Percentiles rank a stretch among this genome's conserved stretches.
phyloP scores from a whole-genome alignment of 371 early-diverging fungal species.

The Mucor indicus region DNA sequence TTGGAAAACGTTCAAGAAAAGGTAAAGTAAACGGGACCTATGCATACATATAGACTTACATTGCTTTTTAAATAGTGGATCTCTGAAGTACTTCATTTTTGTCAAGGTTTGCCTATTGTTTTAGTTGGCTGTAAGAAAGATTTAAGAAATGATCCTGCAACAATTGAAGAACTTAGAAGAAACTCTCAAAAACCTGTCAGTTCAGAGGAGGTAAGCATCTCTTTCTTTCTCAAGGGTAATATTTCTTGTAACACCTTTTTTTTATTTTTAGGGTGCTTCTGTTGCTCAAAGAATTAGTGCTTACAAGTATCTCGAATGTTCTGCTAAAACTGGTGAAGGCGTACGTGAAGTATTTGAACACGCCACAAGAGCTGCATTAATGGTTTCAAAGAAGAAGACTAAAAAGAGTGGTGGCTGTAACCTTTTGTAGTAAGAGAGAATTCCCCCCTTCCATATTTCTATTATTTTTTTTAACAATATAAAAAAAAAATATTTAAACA shows the following conservation, averaged over 20 bases:
- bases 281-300: conserved; percentile 82
- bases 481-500: too few species aligned
- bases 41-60: neutral
- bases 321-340: conserved; percentile 88
- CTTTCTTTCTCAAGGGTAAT: neutral
- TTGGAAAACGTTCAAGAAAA: conserved; percentile 92
- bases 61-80: conserved; percentile 62
- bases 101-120: conserved; percentile 84
- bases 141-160: conserved; percentile 77
- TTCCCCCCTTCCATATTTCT: neutral
- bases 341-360: conserved; percentile 94
- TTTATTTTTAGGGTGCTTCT: conserved; percentile 17
- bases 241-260: conserved; percentile 1
- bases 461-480: too few species aligned
- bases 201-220: conserved; percentile 63
- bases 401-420: conserved; percentile 40
- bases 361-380: conserved; percentile 86
- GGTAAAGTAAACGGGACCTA: conserved; percentile 29
- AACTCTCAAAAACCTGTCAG: conserved; percentile 81
- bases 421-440: conserved; percentile 43
- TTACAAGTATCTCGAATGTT: conserved; percentile 93
- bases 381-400: conserved; percentile 57
- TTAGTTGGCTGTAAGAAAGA: conserved; percentile 93
- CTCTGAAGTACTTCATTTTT: conserved; percentile 89
- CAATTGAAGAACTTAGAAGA: conserved; percentile 76